Base-by-base conservation (phyloP, 23 red algal genomes). In the Gracilaria gracilis region DNA sequence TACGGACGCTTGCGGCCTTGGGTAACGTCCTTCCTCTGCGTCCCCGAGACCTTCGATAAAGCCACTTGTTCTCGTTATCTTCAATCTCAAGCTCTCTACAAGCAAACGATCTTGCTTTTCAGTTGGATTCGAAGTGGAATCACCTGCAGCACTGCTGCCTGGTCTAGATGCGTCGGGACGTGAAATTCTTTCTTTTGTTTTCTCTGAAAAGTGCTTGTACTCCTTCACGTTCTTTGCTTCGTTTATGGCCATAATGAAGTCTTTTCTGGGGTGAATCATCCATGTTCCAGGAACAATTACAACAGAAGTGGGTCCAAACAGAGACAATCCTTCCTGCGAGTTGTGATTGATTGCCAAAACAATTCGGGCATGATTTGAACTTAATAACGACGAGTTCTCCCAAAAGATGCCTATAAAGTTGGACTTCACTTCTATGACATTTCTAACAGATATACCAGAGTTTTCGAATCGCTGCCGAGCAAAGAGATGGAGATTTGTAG, bases 351-450 rank as follows among this genome's bases (percentile, higher is more conserved):
- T 57, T 50, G 55, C 87, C 27, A 90, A 29, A 46, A 75, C 74
- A 51, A 90, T 81, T 28, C 64, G 71, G 9, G 87, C 71, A 67
- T 90, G 76, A 31, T 90, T 74, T 46, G 87, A 80, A 61, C 87
- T 90, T 13, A 90, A 57, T 37, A 90, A 71, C 16, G 74, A 71
- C 32, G 55, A 57, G 29, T 49, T 67, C 13, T 90, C 87, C 87
- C 87, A 90, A n/a, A 90, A 74, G 49, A 90, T 40, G 15, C 87
- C 87, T n/a, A 90, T 69, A 75, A 90, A 90, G 57, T 90, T 38
- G 46, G 36, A 79, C 61, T 90, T 90, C 32, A 90, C 71, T 74
- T 90, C 87, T 32, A 90, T 44, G 23, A 81, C 74, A 42, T 90
- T 90, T 38, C 64, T 40, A 51, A 67, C 32, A 44, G 73, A 34